Base-by-base conservation (phyloP, 306 rosid genomes). In the Pyrus communis region DNA sequence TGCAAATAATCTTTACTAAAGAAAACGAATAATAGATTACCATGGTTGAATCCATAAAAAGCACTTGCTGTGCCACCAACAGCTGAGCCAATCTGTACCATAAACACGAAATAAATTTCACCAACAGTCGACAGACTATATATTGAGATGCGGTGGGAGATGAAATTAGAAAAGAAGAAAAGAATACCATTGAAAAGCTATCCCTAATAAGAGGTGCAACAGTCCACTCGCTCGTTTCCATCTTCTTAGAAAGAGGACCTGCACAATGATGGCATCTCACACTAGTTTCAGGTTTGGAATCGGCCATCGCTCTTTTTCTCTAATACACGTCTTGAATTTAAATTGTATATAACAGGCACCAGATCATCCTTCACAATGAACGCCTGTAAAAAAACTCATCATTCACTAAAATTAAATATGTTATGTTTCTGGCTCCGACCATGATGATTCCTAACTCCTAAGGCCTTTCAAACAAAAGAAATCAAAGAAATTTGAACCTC, bases 21-120 rank as follows among this genome's bases (percentile, higher is more conserved):
- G 30, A 33, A 27, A 15, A 69, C 28, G 7, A 77, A 30, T 23
- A 55, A 61, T 2, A 68, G 55, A 28, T 64, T 84, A 94, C 98
- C 97, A 57, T 86, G 88, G 84, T 94, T 91, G 85, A 94, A 94
- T 85, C 98, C 95, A 86, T 91, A 94, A 77, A 94, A 94, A 45
- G 96, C 97, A 91, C 97, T 91, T 63, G 94, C 65, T 14, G 86
- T 94, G 65, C 98, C 98, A 69, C 98, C 98, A 80, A 91, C 89
- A 14, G 93, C 98, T 78, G 98, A 94, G 67, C 98, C 95, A 86
- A 94, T 94, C 98, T 94, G 84, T 59, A 69, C 3, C 75, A 30
- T 27, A 55, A 67, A 49, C 17, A 7, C 12, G 28, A 28, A 67
- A 58, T 63, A 55, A 19, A 3, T 21, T 55, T 71, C 15, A 13